Conservation (phyloP, 345 rosid genomes). For the Eucalyptus pumila region DNA sequence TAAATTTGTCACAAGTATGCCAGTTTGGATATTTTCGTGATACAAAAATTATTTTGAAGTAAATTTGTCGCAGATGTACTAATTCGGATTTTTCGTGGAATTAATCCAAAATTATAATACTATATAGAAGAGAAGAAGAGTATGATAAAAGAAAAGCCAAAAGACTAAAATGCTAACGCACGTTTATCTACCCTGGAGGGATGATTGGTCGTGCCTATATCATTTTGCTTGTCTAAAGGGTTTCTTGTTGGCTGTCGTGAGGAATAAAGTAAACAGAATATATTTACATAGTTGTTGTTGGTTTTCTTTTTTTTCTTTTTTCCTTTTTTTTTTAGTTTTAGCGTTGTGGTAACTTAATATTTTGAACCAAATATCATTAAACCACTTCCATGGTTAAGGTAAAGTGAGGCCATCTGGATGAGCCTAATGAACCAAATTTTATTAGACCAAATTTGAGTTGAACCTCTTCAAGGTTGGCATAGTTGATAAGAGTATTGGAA, state of each 20-base stretch:
- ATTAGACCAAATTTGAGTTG: neutral
- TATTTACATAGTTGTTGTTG: neutral
- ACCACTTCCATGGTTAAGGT: neutral
- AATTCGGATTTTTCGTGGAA: too few relatives aligned
- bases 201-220: neutral
- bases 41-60: too few relatives aligned
- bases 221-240: neutral
- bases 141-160: neutral
- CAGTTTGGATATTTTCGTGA: fast-evolving
- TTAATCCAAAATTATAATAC: neutral
- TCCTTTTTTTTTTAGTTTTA: neutral
- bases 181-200: neutral
- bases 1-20: too few relatives aligned
- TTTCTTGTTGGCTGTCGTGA: neutral
- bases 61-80: too few relatives aligned
- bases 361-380: neutral
- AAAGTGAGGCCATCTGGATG: neutral
- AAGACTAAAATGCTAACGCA: neutral
- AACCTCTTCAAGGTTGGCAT: neutral
- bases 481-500: neutral
- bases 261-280: neutral
- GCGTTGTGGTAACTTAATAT: neutral
- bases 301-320: neutral
- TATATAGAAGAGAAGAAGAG: neutral
- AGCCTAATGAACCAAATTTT: neutral